These are phyloP conservation scores for Nemania abortiva DNA, from an alignment of 2,329 filamentous ascomycete species.

Conservation along the genomic window DNA sequence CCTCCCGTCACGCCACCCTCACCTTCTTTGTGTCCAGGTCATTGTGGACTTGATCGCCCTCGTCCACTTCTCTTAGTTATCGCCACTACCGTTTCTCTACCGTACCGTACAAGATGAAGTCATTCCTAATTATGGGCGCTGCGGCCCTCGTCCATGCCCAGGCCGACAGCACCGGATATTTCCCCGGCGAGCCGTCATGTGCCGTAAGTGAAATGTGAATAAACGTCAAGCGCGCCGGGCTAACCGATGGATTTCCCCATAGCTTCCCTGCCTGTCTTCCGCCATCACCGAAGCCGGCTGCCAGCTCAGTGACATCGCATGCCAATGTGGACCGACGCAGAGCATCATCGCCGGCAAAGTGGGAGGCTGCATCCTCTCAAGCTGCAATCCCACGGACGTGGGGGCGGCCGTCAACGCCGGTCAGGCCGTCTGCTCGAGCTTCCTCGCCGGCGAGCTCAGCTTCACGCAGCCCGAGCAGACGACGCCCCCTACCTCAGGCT, in stretches of 20 bases:
- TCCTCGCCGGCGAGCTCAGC: slow-evolving; percentile 44
- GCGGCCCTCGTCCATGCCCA: slow-evolving; percentile 51
- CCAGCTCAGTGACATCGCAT: slow-evolving; percentile 58
- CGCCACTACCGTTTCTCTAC: not conserved
- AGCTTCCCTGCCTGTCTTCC: slow-evolving; percentile 61
- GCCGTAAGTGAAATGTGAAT: slow-evolving; percentile 49
- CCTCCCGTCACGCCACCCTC: not conserved
- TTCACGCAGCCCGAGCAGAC: slow-evolving; percentile 28
- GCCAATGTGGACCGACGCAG: slow-evolving; percentile 62
- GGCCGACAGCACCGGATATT: slow-evolving; percentile 44
- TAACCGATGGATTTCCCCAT: slow-evolving; percentile 3
- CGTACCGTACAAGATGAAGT: slow-evolving; percentile 47
- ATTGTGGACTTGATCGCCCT: slow-evolving; percentile 11
- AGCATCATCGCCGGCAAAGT: slow-evolving; percentile 47
- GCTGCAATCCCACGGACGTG: slow-evolving; percentile 51
- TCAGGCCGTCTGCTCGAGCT: slow-evolving; percentile 49
- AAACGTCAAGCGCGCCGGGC: not conserved
- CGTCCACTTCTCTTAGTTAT: not conserved
- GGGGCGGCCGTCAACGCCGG: slow-evolving; percentile 48
- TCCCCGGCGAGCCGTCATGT: slow-evolving; percentile 53
- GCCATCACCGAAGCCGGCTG: slow-evolving; percentile 63
- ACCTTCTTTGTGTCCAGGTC: not conserved
- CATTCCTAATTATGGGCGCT: slow-evolving; percentile 41
- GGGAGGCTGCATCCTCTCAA: slow-evolving; percentile 30
- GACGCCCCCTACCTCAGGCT: slow-evolving; percentile 12